These are phyloP conservation scores for Rhizopogon vesiculosus DNA, from an alignment of 768 basidiomycete species.

Conservation along the genomic window DNA sequence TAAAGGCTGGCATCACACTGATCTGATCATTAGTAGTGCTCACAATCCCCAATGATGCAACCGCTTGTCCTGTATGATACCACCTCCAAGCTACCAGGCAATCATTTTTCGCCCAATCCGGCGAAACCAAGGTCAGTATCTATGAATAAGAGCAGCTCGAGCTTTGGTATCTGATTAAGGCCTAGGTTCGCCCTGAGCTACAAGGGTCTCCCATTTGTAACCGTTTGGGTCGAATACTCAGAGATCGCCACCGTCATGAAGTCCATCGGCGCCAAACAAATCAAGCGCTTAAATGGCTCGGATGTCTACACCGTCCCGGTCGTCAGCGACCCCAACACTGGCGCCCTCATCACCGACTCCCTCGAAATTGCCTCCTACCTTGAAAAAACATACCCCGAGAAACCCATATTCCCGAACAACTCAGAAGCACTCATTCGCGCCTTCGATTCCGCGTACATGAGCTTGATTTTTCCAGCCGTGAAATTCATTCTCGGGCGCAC, in stretches of 20 bases:
- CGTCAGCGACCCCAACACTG: conserved; percentile 27
- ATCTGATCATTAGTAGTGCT: too few species aligned
- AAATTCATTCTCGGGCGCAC: conserved; percentile 17
- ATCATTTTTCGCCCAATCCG: conserved; percentile 33
- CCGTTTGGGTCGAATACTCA: conserved; percentile 29
- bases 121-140: conserved; percentile 31
- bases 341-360: conserved; percentile 24
- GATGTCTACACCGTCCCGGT: conserved; percentile 28
- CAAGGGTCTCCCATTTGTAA: conserved; percentile 29
- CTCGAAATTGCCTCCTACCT: conserved; percentile 30
- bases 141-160: not conserved
- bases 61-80: conserved; percentile 33
- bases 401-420: conserved; percentile 19
- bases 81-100: conserved; percentile 24
- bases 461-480: not conserved
- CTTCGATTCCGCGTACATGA: conserved; percentile 8
- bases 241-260: conserved; percentile 24
- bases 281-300: conserved; percentile 12
- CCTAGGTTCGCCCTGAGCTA: conserved; percentile 26
- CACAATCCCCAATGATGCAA: conserved; percentile 9
- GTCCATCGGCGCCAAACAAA: conserved; percentile 20
- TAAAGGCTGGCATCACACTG: too few species aligned
- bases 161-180: not conserved
- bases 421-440: conserved; percentile 18
- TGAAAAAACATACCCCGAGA: conserved; percentile 30